Evolutionary conservation across 495 filamentous ascomycete species (phyloP).

Genomic region (Talaromyces stipitatus): DNA sequence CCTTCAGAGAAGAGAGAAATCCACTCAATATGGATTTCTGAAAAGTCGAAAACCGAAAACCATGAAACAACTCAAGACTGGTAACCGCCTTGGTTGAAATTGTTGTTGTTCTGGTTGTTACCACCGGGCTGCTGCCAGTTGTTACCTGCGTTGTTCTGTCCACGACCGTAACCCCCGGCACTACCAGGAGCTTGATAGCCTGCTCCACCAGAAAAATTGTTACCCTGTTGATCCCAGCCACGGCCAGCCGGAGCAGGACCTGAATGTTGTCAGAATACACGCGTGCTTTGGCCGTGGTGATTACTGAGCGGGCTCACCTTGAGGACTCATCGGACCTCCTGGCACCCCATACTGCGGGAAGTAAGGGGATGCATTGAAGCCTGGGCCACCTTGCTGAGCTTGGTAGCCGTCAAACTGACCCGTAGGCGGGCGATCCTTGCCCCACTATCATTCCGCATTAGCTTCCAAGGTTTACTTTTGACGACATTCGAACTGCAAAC

Average conservation of each 20-base stretch:
- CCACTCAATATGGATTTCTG: neutral
- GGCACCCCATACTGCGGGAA: slow-evolving; percentile 83
- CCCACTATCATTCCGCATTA: slow-evolving; percentile 59
- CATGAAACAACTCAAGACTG: slow-evolving; percentile 30
- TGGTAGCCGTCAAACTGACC: slow-evolving; percentile 78
- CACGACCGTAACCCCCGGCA: slow-evolving; percentile 76
- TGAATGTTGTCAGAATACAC: slow-evolving; percentile 17
- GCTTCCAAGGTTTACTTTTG: neutral
- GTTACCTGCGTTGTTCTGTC: slow-evolving; percentile 62
- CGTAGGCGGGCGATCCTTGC: slow-evolving; percentile 93
- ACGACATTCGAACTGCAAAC: slow-evolving; percentile 13
- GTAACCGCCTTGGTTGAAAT: slow-evolving; percentile 37
- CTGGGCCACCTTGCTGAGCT: slow-evolving; percentile 48
- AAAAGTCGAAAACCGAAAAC: neutral
- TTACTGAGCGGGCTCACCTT: slow-evolving; percentile 34
- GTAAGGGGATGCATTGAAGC: slow-evolving; percentile 67
- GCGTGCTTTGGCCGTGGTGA: neutral
- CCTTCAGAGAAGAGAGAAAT: neutral
- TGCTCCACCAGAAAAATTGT: slow-evolving; percentile 52
- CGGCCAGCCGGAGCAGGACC: slow-evolving; percentile 54
- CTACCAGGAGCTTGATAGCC: slow-evolving; percentile 56
- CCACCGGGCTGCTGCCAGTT: slow-evolving; percentile 55
- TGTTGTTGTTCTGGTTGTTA: slow-evolving; percentile 20
- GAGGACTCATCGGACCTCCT: slow-evolving; percentile 67
- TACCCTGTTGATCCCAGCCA: slow-evolving; percentile 56